Percentiles rank a stretch among this genome's conserved stretches.
Conservation (phyloP, 208 protist species). For the Tetramitus jugosus region DNA sequence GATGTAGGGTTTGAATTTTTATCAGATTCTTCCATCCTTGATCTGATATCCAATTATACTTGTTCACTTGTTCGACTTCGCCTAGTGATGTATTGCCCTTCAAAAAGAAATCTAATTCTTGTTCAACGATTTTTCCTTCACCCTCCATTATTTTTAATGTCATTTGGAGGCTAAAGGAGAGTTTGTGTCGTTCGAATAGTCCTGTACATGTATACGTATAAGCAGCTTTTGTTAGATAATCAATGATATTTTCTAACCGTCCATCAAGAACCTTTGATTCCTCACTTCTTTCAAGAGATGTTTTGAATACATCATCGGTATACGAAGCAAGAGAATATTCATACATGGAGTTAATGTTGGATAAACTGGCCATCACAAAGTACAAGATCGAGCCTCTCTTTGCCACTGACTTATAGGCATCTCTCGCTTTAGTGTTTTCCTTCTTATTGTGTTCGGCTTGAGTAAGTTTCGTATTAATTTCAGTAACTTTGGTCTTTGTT, state of each 20-base stretch:
- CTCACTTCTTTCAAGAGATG: conserved; percentile 82
- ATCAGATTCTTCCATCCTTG: conserved; percentile 90
- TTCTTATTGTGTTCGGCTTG: conserved; percentile 80
- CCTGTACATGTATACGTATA: conserved; percentile 96
- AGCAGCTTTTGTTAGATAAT: conserved; percentile 86
- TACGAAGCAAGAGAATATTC: conserved; percentile 97
- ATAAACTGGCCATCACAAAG: conserved; percentile 90
- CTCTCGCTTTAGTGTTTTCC: conserved; percentile 87
- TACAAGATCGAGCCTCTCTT: conserved; percentile 93
- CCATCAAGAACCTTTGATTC: conserved; percentile 76
- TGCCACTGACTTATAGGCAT: conserved; percentile 87
- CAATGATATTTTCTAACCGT: conserved; percentile 92
- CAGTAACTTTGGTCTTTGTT: conserved; percentile 90
- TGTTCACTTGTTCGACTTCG: conserved; percentile 70
- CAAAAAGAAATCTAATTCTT: conserved; percentile 94
- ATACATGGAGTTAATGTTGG: conserved; percentile 95
- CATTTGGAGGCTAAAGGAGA: conserved; percentile 97
- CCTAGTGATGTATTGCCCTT: conserved; percentile 90
- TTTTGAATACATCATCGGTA: conserved; percentile 88
- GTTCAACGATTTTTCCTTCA: conserved; percentile 60
- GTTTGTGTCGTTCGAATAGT: conserved; percentile 95
- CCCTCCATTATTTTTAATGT: conserved; percentile 84
- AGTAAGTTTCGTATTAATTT: conserved; percentile 90
- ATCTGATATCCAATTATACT: conserved; percentile 79
- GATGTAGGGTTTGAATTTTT: conserved; percentile 56